Conservation (phyloP, 148 eudicot species). For the Camellia lanceoleosa region DNA sequence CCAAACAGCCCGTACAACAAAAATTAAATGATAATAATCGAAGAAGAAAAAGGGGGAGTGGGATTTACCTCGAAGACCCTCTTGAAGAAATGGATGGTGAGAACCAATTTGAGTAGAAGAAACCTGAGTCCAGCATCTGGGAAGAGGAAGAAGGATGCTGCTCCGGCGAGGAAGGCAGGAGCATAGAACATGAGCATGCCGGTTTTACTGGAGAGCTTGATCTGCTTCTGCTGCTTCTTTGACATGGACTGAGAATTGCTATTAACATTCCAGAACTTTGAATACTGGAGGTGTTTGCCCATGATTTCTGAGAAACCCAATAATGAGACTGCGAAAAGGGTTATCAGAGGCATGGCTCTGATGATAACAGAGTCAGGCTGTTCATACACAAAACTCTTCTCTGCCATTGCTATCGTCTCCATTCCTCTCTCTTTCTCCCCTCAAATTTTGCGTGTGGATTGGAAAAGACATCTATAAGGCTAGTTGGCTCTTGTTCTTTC, state of each 20-base stretch:
- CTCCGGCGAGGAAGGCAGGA: slow-evolving; percentile 23
- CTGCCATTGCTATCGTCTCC: too few species aligned
- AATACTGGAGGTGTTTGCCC: slow-evolving; percentile 36
- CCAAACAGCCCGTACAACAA: neutral
- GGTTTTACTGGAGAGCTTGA: slow-evolving; percentile 19
- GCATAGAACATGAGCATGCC: slow-evolving; percentile 26
- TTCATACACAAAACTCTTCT: slow-evolving; percentile 1
- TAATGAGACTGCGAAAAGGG: neutral
- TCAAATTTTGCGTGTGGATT: too few species aligned
- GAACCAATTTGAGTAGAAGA: slow-evolving; percentile 13
- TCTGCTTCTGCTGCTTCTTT: neutral
- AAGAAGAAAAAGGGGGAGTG: too few species aligned
- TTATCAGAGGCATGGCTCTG: slow-evolving; percentile 27
- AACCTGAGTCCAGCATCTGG: slow-evolving; percentile 23
- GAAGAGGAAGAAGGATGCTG: slow-evolving; percentile 15
- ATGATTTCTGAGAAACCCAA: slow-evolving; percentile 24
- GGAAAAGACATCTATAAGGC: too few species aligned
- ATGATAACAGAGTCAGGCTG: slow-evolving; percentile 25
- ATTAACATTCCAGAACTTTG: slow-evolving; percentile 26
- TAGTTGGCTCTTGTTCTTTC: too few species aligned
- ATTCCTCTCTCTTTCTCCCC: too few species aligned
- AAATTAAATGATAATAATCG: too few species aligned
- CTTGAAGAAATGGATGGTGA: slow-evolving; percentile 30
- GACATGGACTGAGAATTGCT: neutral
- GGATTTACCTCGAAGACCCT: slow-evolving; percentile 26